Percentiles rank a stretch among this genome's conserved stretches.
Conservation (phyloP, 2,329 filamentous ascomycete genomes). For the Aspergillus spinulosporus region DNA sequence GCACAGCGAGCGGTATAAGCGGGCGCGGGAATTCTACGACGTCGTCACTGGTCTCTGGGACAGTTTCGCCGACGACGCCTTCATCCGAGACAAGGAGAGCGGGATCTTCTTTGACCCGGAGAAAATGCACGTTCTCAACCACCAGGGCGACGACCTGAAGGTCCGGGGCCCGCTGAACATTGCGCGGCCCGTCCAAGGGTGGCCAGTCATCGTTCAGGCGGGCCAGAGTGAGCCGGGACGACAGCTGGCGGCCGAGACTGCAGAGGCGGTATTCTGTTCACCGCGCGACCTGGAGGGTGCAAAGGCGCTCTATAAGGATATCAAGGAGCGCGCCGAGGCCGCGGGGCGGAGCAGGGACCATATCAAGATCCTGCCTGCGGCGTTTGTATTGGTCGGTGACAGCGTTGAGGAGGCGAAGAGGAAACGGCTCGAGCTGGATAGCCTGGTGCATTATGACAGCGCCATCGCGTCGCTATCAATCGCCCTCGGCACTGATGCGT, state of each 20-base stretch:
- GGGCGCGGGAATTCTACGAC: conserved; percentile 55
- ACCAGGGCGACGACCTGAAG: conserved; percentile 50
- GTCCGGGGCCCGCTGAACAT: conserved; percentile 55
- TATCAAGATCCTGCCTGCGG: conserved; percentile 56
- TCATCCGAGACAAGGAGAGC: conserved; percentile 50
- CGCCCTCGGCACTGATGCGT: conserved; percentile 50
- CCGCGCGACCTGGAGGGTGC: conserved; percentile 48
- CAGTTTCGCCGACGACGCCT: conserved; percentile 58
- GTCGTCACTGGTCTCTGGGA: conserved; percentile 57
- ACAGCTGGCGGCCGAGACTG: conserved; percentile 55
- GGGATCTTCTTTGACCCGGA: conserved; percentile 54
- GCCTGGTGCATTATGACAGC: conserved; percentile 56
- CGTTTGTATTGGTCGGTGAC: conserved; percentile 53
- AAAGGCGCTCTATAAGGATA: conserved; percentile 53
- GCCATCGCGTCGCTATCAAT: conserved; percentile 56
- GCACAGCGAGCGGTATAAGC: conserved; percentile 53
- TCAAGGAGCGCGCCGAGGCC: conserved; percentile 50
- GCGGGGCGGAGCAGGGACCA: conserved; percentile 50
- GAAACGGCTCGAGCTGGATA: conserved; percentile 53
- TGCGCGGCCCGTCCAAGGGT: conserved; percentile 55
- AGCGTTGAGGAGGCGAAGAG: conserved; percentile 50
- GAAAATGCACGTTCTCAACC: conserved; percentile 55
- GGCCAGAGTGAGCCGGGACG: conserved; percentile 55
- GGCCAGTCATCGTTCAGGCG: conserved; percentile 58
- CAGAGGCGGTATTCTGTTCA: conserved; percentile 56